Conservation (phyloP, 306 rosid genomes). For the Rosa persica region DNA sequence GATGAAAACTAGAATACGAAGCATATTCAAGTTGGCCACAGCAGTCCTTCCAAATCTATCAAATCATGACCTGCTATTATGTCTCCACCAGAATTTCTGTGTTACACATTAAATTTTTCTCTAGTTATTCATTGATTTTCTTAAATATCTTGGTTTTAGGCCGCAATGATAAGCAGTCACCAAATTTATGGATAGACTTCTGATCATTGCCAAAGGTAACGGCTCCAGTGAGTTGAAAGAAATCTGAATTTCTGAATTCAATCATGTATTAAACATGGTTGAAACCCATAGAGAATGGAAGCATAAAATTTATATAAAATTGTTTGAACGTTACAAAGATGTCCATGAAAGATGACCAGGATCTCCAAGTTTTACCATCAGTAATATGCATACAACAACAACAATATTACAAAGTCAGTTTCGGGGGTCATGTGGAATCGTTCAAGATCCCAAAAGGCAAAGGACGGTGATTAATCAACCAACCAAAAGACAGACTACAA, state of each 20-base stretch:
- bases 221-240: background rate
- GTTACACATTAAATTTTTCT: background rate
- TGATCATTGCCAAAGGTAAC: background rate
- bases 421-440: conserved; percentile 25
- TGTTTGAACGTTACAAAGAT: conserved; percentile 4
- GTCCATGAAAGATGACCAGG: background rate
- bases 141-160: too few species aligned
- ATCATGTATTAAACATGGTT: background rate
- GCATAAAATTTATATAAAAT: background rate
- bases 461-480: conserved; percentile 19
- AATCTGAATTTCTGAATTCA: background rate
- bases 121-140: background rate
- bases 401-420: conserved; percentile 32
- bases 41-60: background rate
- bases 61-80: background rate
- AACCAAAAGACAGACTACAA: conserved; percentile 25
- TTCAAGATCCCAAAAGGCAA: conserved; percentile 6
- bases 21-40: background rate
- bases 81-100: background rate
- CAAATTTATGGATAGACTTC: too few species aligned
- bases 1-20: background rate
- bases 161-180: background rate
- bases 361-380: background rate
- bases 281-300: background rate
- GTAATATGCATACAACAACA: conserved; percentile 2